Percentiles rank a stretch among this genome's conserved stretches.
phyloP scores from a whole-genome alignment of 2,329 filamentous ascomycete species.

The Clarireedia monteithiana region DNA sequence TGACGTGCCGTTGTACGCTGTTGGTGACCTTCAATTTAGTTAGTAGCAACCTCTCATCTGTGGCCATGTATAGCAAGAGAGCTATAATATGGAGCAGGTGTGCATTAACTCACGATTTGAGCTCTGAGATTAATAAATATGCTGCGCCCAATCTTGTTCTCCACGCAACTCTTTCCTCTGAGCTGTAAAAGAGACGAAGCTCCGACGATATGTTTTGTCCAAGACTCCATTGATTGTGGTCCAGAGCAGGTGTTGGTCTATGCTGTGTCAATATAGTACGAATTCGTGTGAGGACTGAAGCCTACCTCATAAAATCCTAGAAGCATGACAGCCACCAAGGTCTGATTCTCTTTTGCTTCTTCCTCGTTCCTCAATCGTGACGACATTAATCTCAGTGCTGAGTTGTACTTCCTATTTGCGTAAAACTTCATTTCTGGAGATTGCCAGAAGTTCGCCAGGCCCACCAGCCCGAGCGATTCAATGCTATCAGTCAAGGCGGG shows the following conservation, averaged over 20 bases:
- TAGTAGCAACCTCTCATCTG: constrained; percentile 13
- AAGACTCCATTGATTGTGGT: constrained; percentile 39
- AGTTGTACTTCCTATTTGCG: constrained; percentile 17
- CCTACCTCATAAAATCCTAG: constrained; percentile 23
- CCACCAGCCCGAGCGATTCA: constrained; percentile 19
- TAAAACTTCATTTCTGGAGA: constrained; percentile 13
- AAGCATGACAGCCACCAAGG: constrained; percentile 22
- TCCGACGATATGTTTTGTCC: constrained; percentile 46
- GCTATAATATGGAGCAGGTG: too few relatives aligned
- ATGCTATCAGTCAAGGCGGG: constrained; percentile 17
- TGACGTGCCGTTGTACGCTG: constrained; percentile 41
- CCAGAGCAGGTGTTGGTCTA: constrained; percentile 22
- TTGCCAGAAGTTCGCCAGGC: constrained; percentile 20
- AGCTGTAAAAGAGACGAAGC: constrained; percentile 41
- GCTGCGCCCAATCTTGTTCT: constrained; percentile 38
- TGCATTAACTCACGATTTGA: constrained; percentile 17
- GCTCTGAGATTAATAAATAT: constrained; percentile 46
- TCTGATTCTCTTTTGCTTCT: constrained; percentile 22
- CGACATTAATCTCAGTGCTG: constrained; percentile 15
- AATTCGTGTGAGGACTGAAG: constrained; percentile 38
- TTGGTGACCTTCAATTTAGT: constrained; percentile 37
- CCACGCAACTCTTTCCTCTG: constrained; percentile 40
- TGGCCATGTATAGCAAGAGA: too few relatives aligned
- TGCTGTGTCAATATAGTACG: constrained; percentile 27
- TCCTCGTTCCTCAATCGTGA: constrained; percentile 14